Evolutionary conservation across 2,329 filamentous ascomycete species (phyloP).

Genomic region (Beauveria medogensis): DNA sequence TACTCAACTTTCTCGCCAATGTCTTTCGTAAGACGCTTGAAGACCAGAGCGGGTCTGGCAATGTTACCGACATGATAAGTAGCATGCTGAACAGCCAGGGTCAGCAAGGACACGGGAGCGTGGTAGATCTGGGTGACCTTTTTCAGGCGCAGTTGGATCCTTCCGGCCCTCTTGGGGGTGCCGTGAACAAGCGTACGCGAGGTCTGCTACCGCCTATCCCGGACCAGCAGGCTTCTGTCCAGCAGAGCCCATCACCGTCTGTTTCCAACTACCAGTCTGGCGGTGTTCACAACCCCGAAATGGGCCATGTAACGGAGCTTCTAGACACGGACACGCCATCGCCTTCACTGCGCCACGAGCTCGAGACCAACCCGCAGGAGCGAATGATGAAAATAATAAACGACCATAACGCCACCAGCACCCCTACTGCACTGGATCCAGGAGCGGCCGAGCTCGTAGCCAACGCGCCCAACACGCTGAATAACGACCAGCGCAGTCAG

Average conservation of each 20-base stretch:
- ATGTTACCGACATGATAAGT: slow-evolving; percentile 76
- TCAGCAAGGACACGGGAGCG: slow-evolving; percentile 43
- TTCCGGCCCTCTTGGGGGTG: slow-evolving; percentile 30
- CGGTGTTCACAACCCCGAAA: slow-evolving; percentile 33
- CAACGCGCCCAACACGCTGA: slow-evolving; percentile 46
- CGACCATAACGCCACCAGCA: slow-evolving; percentile 50
- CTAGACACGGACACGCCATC: slow-evolving; percentile 46
- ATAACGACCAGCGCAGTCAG: slow-evolving; percentile 48
- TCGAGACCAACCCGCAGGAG: slow-evolving; percentile 50
- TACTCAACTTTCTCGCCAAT: slow-evolving; percentile 90
- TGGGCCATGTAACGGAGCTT: slow-evolving; percentile 53
- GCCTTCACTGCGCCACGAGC: slow-evolving; percentile 45
- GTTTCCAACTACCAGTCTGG: slow-evolving; percentile 22
- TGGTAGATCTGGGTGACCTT: slow-evolving; percentile 55
- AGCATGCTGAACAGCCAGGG: slow-evolving; percentile 58
- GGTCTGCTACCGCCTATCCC: slow-evolving; percentile 49
- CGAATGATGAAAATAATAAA: slow-evolving; percentile 60
- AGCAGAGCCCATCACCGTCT: slow-evolving; percentile 21
- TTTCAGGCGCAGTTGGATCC: slow-evolving; percentile 38
- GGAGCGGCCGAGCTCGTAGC: slow-evolving; percentile 43
- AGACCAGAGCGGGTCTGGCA: slow-evolving; percentile 66
- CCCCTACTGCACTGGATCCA: slow-evolving; percentile 42
- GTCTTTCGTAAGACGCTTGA: slow-evolving; percentile 93
- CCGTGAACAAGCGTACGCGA: slow-evolving; percentile 40
- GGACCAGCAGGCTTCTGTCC: slow-evolving; percentile 23